Conservation (phyloP, 2,329 filamentous ascomycete genomes). For the Aureobasidium lini region DNA sequence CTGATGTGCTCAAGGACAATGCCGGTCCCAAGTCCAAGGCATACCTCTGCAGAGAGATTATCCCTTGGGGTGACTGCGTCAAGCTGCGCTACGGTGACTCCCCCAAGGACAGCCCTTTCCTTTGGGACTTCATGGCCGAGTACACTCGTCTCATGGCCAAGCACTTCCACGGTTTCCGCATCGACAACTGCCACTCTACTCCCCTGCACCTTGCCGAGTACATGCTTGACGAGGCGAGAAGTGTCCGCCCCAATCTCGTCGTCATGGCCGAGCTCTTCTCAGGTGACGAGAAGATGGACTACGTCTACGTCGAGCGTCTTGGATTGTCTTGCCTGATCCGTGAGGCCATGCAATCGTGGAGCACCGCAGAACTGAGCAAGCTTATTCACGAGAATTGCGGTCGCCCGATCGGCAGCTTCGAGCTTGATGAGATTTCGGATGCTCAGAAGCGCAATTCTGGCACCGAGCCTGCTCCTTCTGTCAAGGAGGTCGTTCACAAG, state of each 20-base stretch:
- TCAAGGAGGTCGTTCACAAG: conserved; percentile 62
- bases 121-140: conserved; percentile 93
- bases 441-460: conserved; percentile 40
- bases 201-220: conserved; percentile 91
- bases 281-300: conserved; percentile 92
- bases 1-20: conserved; percentile 88
- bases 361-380: conserved; percentile 82
- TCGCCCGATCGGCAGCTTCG: conserved; percentile 91
- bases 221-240: conserved; percentile 86
- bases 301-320: conserved; percentile 86
- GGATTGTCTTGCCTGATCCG: conserved; percentile 87
- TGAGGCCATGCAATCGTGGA: conserved; percentile 98
- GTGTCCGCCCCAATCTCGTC: conserved; percentile 78
- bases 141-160: conserved; percentile 91
- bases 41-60: conserved; percentile 94
- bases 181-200: conserved; percentile 97
- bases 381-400: conserved; percentile 91
- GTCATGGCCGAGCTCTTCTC: conserved; percentile 94
- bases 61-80: conserved; percentile 97
- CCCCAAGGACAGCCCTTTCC: conserved; percentile 78
- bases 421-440: conserved; percentile 76
- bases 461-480: conserved; percentile 28
- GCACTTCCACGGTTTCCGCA: conserved; percentile 90
- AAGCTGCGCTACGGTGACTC: conserved; percentile 83
- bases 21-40: conserved; percentile 81